Evolutionary conservation across 2,329 filamentous ascomycete genomes (phyloP).

Genomic region (Xenoacremonium recifei): DNA sequence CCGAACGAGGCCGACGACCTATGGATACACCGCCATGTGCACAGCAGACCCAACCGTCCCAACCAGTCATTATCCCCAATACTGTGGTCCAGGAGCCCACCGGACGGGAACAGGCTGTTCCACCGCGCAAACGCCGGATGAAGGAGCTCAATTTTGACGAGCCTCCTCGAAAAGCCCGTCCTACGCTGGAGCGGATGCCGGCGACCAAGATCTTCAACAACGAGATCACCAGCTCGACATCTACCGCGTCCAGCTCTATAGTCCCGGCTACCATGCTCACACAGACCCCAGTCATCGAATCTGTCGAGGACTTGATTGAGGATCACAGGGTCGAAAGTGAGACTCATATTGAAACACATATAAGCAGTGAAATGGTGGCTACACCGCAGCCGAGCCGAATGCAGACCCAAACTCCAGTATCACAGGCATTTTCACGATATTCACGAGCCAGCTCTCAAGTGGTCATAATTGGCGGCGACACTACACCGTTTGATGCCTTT

Average conservation of each 20-base stretch:
- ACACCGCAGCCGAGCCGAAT: background rate
- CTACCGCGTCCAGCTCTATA: slow-evolving; percentile 28
- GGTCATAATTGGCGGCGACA: slow-evolving; percentile 1
- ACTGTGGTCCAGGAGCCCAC: slow-evolving; percentile 9
- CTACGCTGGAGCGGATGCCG: slow-evolving; percentile 18
- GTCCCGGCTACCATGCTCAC: slow-evolving; percentile 27
- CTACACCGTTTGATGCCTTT: slow-evolving; percentile 38
- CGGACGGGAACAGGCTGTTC: background rate
- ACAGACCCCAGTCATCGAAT: slow-evolving; percentile 18
- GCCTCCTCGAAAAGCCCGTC: slow-evolving; percentile 13
- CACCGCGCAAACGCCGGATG: slow-evolving; percentile 17
- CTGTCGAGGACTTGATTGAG: slow-evolving; percentile 19
- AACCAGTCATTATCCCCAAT: slow-evolving; percentile 17
- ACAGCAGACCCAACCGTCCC: slow-evolving; percentile 25
- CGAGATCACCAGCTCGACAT: slow-evolving; percentile 22
- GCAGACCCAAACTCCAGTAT: background rate
- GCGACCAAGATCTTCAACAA: slow-evolving; percentile 22
- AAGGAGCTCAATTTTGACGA: slow-evolving; percentile 25
- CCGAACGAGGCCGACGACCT: slow-evolving; percentile 7
- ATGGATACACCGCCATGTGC: slow-evolving; percentile 32
- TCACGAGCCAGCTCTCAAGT: background rate
- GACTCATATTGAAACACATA: background rate
- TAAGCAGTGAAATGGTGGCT: background rate
- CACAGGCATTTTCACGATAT: background rate
- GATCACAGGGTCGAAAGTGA: background rate